These are phyloP conservation scores for Lodderomyces parapsilosis DNA, from an alignment of 1,139 yeast species.

Conservation along the genomic window DNA sequence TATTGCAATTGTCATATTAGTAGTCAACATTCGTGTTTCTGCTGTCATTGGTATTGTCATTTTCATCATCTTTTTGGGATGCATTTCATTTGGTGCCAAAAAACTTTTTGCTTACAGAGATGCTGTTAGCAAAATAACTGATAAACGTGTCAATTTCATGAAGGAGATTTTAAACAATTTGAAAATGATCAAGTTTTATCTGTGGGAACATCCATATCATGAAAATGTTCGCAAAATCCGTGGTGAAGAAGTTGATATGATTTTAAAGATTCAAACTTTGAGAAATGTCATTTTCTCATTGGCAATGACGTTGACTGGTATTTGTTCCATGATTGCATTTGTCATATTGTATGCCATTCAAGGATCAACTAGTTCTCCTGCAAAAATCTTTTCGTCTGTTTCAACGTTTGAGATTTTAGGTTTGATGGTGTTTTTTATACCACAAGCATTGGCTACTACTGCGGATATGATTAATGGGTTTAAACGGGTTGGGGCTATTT, in stretches of 20 bases:
- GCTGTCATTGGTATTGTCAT: constrained; percentile 63
- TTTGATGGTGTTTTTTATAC: constrained; percentile 54
- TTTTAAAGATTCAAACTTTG: constrained; percentile 47
- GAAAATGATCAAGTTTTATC: constrained; percentile 67
- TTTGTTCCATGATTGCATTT: constrained; percentile 70
- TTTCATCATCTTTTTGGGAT: constrained; percentile 33
- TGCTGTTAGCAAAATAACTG: constrained; percentile 51
- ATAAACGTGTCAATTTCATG: constrained; percentile 56
- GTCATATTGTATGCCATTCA: constrained; percentile 56
- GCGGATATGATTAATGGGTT: constrained; percentile 65
- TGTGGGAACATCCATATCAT: constrained; percentile 61
- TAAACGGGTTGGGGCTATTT: constrained; percentile 53
- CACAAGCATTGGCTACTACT: constrained; percentile 64
- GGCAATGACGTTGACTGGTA: constrained; percentile 56
- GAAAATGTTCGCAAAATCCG: constrained; percentile 44
- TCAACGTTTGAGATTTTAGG: constrained; percentile 62
- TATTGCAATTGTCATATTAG: constrained; percentile 60
- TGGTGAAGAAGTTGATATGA: constrained; percentile 44
- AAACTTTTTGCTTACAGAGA: constrained; percentile 42
- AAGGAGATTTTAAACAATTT: constrained; percentile 65
- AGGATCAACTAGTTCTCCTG: constrained; percentile 51
- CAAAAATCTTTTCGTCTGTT: constrained; percentile 72
- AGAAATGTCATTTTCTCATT: constrained; percentile 58
- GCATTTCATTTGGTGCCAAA: constrained; percentile 35
- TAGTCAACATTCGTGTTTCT: constrained; percentile 70